A percentile compares a stretch with the other conserved stretches of the same genome.
Evolutionary conservation across 176 grass and related monocot species (phyloP).

Genomic region (barley (Hordeum vulgare)): MorexV3_pseudomolecules_assembly NC_058523.1:557403907-557404406

Average conservation of each 20-base stretch:
- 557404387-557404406: background rate
- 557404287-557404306: constrained; percentile 32
- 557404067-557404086: background rate
- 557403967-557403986: constrained; percentile 19
- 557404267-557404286: constrained; percentile 30
- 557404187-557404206: background rate
- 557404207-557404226: constrained; percentile 34
- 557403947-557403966: background rate
- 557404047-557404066: background rate
- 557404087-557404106: background rate
- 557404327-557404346: constrained; percentile 7
- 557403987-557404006: background rate
- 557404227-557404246: constrained; percentile 23
- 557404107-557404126: constrained; percentile 22
- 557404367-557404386: constrained; percentile 14
- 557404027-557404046: background rate
- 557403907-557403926: background rate
- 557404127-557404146: constrained; percentile 4
- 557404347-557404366: constrained; percentile 9
- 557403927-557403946: background rate
- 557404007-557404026: background rate
- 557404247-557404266: constrained; percentile 8
- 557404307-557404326: constrained; percentile 16
- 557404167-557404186: constrained; percentile 48
- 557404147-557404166: background rate